These are phyloP conservation scores for Cutaneotrichosporon sp. DNA, from an alignment of 1,284 basidiomycete genomes.

Conservation along the genomic window DNA sequence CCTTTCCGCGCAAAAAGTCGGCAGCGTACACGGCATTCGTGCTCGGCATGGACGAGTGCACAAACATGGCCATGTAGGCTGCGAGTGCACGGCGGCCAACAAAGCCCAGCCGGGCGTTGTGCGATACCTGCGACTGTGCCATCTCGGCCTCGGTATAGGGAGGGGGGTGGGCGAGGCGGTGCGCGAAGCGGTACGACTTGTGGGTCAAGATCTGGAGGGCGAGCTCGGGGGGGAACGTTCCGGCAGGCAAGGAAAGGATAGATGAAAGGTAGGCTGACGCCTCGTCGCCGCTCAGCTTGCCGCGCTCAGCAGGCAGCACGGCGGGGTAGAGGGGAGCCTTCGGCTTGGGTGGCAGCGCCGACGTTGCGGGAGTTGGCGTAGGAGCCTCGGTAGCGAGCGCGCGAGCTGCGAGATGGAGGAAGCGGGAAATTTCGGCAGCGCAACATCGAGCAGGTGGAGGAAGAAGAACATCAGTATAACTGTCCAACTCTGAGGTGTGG, in stretches of 20 bases:
- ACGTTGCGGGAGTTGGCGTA: background rate
- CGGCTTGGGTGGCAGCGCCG: background rate
- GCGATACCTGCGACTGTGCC: slow-evolving; percentile 25
- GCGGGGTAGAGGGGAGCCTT: background rate
- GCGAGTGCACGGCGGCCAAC: slow-evolving; percentile 47
- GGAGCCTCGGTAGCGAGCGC: slow-evolving; percentile 6
- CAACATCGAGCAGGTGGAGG: background rate
- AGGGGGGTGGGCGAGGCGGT: slow-evolving; percentile 31
- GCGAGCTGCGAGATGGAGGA: slow-evolving; percentile 3
- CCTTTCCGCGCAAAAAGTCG: slow-evolving; percentile 17
- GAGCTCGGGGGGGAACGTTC: slow-evolving; percentile 44
- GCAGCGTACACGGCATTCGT: slow-evolving; percentile 4
- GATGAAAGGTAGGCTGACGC: slow-evolving; percentile 45
- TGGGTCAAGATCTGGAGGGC: slow-evolving; percentile 52
- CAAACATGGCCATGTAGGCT: slow-evolving; percentile 47
- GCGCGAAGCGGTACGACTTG: slow-evolving; percentile 49
- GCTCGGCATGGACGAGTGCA: slow-evolving; percentile 36
- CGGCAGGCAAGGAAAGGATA: slow-evolving; percentile 38
- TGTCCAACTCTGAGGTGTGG: background rate
- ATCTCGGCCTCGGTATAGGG: slow-evolving; percentile 21
- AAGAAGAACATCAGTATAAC: background rate
- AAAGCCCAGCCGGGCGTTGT: slow-evolving; percentile 49
- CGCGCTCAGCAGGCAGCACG: slow-evolving; percentile 1
- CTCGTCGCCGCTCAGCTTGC: slow-evolving; percentile 20
- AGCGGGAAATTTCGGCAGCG: slow-evolving; percentile 1